phyloP scores from a whole-genome alignment of 2,329 filamentous ascomycete species.

The Botrytis tulipae region DNA sequence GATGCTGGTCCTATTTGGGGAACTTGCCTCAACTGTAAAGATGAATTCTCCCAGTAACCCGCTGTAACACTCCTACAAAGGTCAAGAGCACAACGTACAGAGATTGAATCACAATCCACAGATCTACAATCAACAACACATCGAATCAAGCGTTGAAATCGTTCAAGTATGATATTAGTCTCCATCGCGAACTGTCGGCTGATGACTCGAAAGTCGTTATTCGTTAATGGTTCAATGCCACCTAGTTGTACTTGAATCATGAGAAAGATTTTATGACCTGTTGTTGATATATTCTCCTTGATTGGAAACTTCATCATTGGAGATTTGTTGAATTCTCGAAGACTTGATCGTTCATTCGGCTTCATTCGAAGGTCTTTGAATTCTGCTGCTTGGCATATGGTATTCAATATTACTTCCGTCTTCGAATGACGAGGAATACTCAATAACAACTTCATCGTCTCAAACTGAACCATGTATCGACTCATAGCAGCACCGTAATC shows the following conservation, averaged over 20 bases:
- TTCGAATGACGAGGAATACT: constrained; percentile 58
- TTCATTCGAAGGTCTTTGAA: constrained; percentile 73
- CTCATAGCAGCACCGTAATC: constrained; percentile 80
- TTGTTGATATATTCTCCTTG: constrained; percentile 61
- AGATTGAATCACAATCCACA: constrained; percentile 59
- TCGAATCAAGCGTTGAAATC: constrained; percentile 66
- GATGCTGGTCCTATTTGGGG: constrained; percentile 72
- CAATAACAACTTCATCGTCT: constrained; percentile 73
- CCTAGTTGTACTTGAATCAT: constrained; percentile 76
- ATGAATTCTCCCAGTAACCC: constrained; percentile 72
- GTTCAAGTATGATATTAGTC: constrained; percentile 62
- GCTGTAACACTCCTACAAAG: constrained; percentile 75
- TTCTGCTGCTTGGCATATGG: constrained; percentile 66
- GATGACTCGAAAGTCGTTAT: constrained; percentile 55
- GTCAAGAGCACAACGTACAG: constrained; percentile 69
- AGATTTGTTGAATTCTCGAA: constrained; percentile 70
- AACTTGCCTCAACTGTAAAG: constrained; percentile 80
- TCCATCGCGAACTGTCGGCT: constrained; percentile 59
- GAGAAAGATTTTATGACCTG: constrained; percentile 73
- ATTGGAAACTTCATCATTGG: constrained; percentile 68
- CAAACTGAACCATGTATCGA: constrained; percentile 74
- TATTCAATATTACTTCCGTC: constrained; percentile 65
- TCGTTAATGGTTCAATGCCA: constrained; percentile 58
- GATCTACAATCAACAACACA: constrained; percentile 74
- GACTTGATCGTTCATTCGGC: constrained; percentile 63